A percentile compares a stretch with the other conserved stretches of the same genome.
Evolutionary conservation across 202 grass and related monocot genomes (phyloP).

Genomic region (Panicum hallii): DNA sequence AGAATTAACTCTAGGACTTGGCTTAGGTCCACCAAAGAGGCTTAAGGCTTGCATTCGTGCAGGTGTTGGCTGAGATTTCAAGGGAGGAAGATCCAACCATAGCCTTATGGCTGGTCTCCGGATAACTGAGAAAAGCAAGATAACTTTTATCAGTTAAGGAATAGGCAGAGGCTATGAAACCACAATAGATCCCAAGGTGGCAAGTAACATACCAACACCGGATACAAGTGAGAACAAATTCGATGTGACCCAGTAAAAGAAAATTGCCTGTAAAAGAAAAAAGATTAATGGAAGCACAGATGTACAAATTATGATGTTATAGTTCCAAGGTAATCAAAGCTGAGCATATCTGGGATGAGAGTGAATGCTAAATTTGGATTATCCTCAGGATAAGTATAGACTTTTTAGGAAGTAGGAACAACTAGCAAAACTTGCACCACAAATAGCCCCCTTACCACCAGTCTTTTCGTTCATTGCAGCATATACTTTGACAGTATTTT

Average conservation of each 20-base stretch:
- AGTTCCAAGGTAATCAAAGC: constrained; percentile 1
- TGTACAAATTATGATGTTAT: background rate
- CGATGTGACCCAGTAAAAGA: constrained; percentile 93
- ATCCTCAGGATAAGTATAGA: background rate
- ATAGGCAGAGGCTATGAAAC: background rate
- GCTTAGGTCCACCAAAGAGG: constrained; percentile 55
- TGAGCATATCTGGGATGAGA: background rate
- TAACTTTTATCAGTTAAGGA: constrained; percentile 3
- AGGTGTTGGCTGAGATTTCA: constrained; percentile 43
- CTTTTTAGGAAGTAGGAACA: background rate
- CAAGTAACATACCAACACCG: constrained; percentile 63
- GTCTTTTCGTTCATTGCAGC: background rate
- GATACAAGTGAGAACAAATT: constrained; percentile 87
- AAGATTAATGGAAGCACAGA: constrained; percentile 20
- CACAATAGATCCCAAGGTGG: constrained; percentile 10
- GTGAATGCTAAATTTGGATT: background rate
- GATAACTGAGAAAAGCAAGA: constrained; percentile 52
- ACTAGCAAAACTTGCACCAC: background rate
- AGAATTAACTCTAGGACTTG: constrained; percentile 43
- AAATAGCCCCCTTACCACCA: background rate
- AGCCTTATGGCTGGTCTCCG: constrained; percentile 64
- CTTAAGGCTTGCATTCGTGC: constrained; percentile 50
- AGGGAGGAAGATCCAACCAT: constrained; percentile 63
- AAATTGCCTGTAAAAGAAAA: constrained; percentile 74
- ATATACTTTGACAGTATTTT: background rate